A percentile compares a stretch with the other conserved stretches of the same genome.
These are phyloP conservation scores for Pterula multifida DNA, from an alignment of 1,284 basidiomycete genomes.

Conservation along the genomic window DNA sequence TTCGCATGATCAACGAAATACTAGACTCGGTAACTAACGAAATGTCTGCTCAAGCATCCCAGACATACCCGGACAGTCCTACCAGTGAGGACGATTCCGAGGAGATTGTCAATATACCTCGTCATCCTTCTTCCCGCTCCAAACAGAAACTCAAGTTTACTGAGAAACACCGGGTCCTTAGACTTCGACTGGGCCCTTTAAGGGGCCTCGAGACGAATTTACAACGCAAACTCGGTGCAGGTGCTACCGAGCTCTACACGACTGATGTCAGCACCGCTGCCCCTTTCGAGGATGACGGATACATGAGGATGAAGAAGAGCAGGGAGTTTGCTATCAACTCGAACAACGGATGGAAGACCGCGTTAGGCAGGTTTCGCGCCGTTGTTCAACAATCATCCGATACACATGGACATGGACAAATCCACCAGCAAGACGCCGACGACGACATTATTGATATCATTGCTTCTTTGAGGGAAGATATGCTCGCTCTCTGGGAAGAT, in stretches of 20 bases:
- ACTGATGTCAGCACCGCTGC: slow-evolving; percentile 24
- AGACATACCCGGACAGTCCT: slow-evolving; percentile 13
- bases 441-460: slow-evolving; percentile 47
- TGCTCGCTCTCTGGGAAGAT: slow-evolving; percentile 56
- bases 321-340: slow-evolving; percentile 46
- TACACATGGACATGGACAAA: slow-evolving; percentile 8
- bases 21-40: slow-evolving; percentile 44
- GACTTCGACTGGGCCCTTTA: slow-evolving; percentile 45
- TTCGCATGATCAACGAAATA: slow-evolving; percentile 52
- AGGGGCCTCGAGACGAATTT: slow-evolving; percentile 45
- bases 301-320: not conserved
- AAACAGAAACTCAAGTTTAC: slow-evolving; percentile 36
- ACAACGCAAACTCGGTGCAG: slow-evolving; percentile 45
- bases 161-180: slow-evolving; percentile 47
- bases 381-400: slow-evolving; percentile 7
- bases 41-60: slow-evolving; percentile 27
- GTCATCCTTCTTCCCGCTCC: slow-evolving; percentile 15
- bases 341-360: slow-evolving; percentile 48
- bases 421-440: slow-evolving; percentile 28
- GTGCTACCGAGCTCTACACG: slow-evolving; percentile 33
- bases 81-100: slow-evolving; percentile 25
- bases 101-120: slow-evolving; percentile 16
- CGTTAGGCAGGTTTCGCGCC: slow-evolving; percentile 35
- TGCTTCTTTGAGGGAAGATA: slow-evolving; percentile 48
- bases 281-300: slow-evolving; percentile 18